Conservation (phyloP, 768 basidiomycete species). For the Mycena metata region DNA sequence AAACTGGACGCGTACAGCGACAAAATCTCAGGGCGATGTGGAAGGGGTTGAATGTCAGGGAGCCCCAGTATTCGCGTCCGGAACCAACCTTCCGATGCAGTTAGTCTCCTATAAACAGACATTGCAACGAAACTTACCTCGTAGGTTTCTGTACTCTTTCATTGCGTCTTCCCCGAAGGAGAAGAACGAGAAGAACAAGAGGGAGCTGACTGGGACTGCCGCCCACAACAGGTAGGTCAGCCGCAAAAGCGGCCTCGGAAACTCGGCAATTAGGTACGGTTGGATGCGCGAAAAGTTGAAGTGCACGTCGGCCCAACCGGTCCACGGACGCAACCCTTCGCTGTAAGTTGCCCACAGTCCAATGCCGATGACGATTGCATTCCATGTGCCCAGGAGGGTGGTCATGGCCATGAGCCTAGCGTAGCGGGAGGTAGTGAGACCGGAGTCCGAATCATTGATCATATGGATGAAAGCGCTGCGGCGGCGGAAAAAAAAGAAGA, state of each 20-base stretch:
- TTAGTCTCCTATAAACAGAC: too few species aligned
- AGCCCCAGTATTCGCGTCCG: background rate
- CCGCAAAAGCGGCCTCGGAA: background rate
- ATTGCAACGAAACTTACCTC: too few species aligned
- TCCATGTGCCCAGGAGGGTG: slow-evolving; percentile 18
- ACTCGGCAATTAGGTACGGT: background rate
- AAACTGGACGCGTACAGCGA: background rate
- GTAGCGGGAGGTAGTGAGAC: slow-evolving; percentile 16
- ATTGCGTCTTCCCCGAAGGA: slow-evolving; percentile 18
- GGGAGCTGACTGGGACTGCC: slow-evolving; percentile 19
- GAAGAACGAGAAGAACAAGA: slow-evolving; percentile 22
- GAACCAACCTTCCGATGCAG: too few species aligned
- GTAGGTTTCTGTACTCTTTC: slow-evolving; percentile 11
- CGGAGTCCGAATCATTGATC: background rate
- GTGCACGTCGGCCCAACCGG: slow-evolving; percentile 24
- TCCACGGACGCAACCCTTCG: slow-evolving; percentile 19
- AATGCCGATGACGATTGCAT: slow-evolving; percentile 16
- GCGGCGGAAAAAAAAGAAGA: slow-evolving; percentile 11
- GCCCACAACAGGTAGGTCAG: slow-evolving; percentile 14
- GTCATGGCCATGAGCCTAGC: slow-evolving; percentile 24
- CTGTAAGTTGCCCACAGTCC: slow-evolving; percentile 7
- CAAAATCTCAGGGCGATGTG: background rate
- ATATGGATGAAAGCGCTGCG: slow-evolving; percentile 9
- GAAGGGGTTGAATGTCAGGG: background rate
- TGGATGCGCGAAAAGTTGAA: slow-evolving; percentile 22